Evolutionary conservation across 1,139 yeast genomes (phyloP).

Genomic region (Scheffersomyces stambukii): DNA sequence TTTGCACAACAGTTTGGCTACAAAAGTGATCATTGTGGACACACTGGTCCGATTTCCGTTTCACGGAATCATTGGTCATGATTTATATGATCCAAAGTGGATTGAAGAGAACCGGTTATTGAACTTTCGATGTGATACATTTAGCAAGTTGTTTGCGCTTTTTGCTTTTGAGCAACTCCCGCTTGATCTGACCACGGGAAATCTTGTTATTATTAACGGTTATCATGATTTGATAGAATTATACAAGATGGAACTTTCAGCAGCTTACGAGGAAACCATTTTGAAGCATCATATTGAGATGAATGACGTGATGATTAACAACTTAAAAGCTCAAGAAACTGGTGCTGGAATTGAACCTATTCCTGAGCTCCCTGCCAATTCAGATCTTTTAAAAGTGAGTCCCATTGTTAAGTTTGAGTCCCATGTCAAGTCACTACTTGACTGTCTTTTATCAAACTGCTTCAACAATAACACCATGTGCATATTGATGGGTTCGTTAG

Average conservation of each 20-base stretch:
- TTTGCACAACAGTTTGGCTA: conserved; percentile 14
- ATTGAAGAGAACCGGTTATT: conserved; percentile 1
- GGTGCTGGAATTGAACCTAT: conserved; percentile 13
- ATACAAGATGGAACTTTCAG: conserved; percentile 31
- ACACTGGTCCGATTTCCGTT: conserved; percentile 29
- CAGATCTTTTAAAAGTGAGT: conserved; percentile 28
- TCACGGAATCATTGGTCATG: conserved; percentile 16
- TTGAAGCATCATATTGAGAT: conserved; percentile 30
- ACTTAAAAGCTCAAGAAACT: conserved; percentile 8
- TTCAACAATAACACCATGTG: conserved; percentile 23
- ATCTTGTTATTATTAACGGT: conserved; percentile 25
- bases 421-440: conserved; percentile 27
- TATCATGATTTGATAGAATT: conserved; percentile 36
- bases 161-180: conserved; percentile 13
- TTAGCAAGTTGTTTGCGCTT: conserved; percentile 22
- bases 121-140: conserved; percentile 19
- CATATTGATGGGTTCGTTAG: conserved; percentile 30
- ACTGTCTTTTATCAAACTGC: conserved; percentile 21
- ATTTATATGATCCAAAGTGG: conserved; percentile 14
- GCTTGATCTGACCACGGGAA: no score
- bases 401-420: conserved; percentile 29
- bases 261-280: conserved; percentile 32
- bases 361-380: conserved; percentile 27
- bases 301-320: conserved; percentile 18
- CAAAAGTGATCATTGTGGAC: conserved; percentile 26